Evolutionary conservation across 176 grass and related monocot species (phyloP).

Genomic region (Stipa capillata): DNA sequence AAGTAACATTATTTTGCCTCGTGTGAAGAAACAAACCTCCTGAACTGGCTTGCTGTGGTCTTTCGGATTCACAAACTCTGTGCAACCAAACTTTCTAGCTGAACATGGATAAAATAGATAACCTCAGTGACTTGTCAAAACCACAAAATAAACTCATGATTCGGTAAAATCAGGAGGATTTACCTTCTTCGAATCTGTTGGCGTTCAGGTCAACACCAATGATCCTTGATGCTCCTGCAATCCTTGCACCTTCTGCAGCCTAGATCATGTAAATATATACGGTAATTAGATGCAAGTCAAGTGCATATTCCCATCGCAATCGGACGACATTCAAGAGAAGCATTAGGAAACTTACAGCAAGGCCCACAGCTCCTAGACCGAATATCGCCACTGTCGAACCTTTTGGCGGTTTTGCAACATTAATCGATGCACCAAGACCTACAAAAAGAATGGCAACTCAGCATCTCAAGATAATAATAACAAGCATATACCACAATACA

Average conservation of each 20-base stretch:
- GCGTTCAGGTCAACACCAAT: conserved; percentile 77
- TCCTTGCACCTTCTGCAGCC: conserved; percentile 76
- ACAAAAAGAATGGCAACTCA: not conserved
- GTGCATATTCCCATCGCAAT: not conserved
- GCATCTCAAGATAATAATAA: not conserved
- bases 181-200: conserved; percentile 65
- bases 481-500: not conserved
- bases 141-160: not conserved
- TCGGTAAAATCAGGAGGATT: not conserved
- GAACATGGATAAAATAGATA: not conserved
- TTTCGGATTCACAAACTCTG: conserved; percentile 72
- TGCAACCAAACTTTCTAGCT: conserved; percentile 87
- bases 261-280: conserved; percentile 8
- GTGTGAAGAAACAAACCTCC: conserved; percentile 37
- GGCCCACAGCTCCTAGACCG: conserved; percentile 80
- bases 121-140: not conserved
- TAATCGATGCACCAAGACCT: conserved; percentile 82
- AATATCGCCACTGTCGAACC: conserved; percentile 79
- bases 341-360: conserved; percentile 46
- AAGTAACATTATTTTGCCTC: not conserved
- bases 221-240: conserved; percentile 69
- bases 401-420: conserved; percentile 76
- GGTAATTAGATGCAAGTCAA: not conserved
- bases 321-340: not conserved
- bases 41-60: conserved; percentile 66